These are phyloP conservation scores for Citrus medica DNA, from an alignment of 345 rosid species.

Conservation along the genomic window DNA sequence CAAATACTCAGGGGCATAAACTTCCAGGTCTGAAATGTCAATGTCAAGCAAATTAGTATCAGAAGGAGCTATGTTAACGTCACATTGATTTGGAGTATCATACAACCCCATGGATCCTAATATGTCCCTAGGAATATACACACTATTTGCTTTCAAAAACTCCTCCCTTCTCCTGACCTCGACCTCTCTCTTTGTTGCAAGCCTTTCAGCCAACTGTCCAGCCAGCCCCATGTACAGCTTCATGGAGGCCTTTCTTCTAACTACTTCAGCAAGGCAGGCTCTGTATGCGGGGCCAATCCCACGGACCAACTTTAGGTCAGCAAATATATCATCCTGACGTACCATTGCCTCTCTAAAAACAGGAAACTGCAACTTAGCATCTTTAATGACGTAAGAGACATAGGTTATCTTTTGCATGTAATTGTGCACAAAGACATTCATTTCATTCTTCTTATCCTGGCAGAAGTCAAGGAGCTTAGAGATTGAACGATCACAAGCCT, in stretches of 20 bases:
- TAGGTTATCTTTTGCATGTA: constrained; percentile 81
- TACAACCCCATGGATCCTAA: constrained; percentile 81
- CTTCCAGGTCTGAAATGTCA: constrained; percentile 70
- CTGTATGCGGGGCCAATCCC: constrained; percentile 92
- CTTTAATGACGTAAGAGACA: constrained; percentile 70
- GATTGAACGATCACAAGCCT: constrained; percentile 54
- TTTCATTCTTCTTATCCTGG: constrained; percentile 79
- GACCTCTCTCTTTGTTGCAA: constrained; percentile 79
- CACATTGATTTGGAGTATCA: constrained; percentile 90
- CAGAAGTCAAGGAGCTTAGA: constrained; percentile 67
- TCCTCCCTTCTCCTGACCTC: constrained; percentile 93
- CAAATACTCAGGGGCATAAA: constrained; percentile 85
- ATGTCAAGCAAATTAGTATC: constrained; percentile 76
- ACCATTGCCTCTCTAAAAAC: constrained; percentile 93
- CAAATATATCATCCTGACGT: constrained; percentile 70
- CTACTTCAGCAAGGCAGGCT: constrained; percentile 94
- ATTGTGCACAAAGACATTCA: constrained; percentile 78
- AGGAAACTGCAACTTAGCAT: constrained; percentile 88
- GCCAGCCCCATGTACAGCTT: constrained; percentile 99
- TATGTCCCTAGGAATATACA: constrained; percentile 71
- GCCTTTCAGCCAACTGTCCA: constrained; percentile 93
- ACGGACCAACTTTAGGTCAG: constrained; percentile 64
- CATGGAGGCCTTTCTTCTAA: constrained; percentile 89
- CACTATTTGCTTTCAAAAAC: constrained; percentile 65
- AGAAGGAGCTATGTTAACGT: constrained; percentile 84